Evolutionary conservation across 1,139 yeast species (phyloP).

Genomic region (Protomyces macrosporus): DNA sequence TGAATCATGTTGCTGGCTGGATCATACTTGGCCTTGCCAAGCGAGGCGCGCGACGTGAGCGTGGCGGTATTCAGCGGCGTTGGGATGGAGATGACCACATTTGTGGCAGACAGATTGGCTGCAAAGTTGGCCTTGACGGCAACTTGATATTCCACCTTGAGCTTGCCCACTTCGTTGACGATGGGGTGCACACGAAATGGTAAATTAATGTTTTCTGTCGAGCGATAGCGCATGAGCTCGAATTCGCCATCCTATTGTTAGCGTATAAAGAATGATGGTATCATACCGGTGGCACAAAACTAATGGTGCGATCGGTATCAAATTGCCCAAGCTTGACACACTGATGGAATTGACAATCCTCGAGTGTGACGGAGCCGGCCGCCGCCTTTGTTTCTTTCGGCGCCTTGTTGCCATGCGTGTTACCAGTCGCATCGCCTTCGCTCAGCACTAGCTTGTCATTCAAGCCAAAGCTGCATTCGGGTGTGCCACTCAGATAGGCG

Average conservation of each 20-base stretch:
- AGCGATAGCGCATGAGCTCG: conserved; percentile 75
- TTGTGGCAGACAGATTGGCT: conserved; percentile 57
- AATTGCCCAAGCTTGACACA: conserved; percentile 70
- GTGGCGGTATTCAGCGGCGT: conserved; percentile 60
- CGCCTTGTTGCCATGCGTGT: conserved; percentile 27
- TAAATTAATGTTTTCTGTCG: conserved; percentile 53
- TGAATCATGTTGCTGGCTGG: conserved; percentile 59
- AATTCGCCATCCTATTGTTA: conserved; percentile 63
- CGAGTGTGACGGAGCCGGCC: conserved; percentile 53
- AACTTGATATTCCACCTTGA: conserved; percentile 53
- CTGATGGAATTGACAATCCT: conserved; percentile 84
- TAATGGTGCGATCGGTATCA: conserved; percentile 60
- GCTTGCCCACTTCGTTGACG: conserved; percentile 51
- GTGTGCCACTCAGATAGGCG: conserved; percentile 72
- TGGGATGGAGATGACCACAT: conserved; percentile 61
- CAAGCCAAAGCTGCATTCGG: conserved; percentile 63
- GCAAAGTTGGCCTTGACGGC: conserved; percentile 61
- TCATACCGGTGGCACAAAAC: conserved; percentile 63
- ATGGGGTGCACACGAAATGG: conserved; percentile 70
- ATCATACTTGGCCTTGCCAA: conserved; percentile 64
- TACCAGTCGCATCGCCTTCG: conserved; percentile 24
- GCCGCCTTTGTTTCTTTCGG: conserved; percentile 38
- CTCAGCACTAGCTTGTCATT: conserved; percentile 44
- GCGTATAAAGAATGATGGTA: background rate
- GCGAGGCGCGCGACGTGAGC: conserved; percentile 45